Evolutionary conservation across 208 protist species (phyloP), one percentile per base, ranked within the genome.

Genomic region (Herpetomonas tarakana): DNA sequence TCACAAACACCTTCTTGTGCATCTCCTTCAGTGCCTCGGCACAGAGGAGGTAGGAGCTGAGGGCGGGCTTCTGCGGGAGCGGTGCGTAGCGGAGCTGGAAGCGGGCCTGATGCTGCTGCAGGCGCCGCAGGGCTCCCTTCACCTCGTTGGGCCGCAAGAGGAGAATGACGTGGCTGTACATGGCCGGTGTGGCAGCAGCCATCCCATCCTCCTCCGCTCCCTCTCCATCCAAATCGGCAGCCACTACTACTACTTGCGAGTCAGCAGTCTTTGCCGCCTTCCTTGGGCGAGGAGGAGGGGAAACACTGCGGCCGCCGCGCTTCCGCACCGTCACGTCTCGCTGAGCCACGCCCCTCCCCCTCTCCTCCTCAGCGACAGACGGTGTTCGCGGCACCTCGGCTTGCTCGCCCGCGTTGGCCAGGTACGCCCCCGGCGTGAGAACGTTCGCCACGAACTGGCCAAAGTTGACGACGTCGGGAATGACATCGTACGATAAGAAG

Each of bases 401-500:
- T 4, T 45, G 3, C 28, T 50, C 24, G 14, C 47, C 56, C 9
- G 18, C 50, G n/a, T n/a, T n/a, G 14, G 62, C 16, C 7, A 30
- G 52, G 30, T 68, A 64, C 2, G 76, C 66, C 0, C 52, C 61
- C 0, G 69, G 77, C 1, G 74, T 78, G 12, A 92, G 58, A 9
- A 74, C 57, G 26, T 87, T 68, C 19, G 70, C 68, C 1, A 89
- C 52, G 61, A 92, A 92, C 52, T 77, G 68, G n/a, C 35, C 26
- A 66, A 81, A 88, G 65, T 92, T 84, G 14, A 64, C 64, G 46
- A 85, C 51, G 50, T 89, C 79, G 6, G 75, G 62, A 30, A 89
- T 75, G 26, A 83, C 55, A 50, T 88, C 86, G 61, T 89, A 88
- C 57, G 79, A 71, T 27, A 92, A 35, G 53, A 89, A 87, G 29